These are phyloP conservation scores for Paratinospora sagittata DNA, from an alignment of 164 flowering plant species.

Conservation along the genomic window DNA sequence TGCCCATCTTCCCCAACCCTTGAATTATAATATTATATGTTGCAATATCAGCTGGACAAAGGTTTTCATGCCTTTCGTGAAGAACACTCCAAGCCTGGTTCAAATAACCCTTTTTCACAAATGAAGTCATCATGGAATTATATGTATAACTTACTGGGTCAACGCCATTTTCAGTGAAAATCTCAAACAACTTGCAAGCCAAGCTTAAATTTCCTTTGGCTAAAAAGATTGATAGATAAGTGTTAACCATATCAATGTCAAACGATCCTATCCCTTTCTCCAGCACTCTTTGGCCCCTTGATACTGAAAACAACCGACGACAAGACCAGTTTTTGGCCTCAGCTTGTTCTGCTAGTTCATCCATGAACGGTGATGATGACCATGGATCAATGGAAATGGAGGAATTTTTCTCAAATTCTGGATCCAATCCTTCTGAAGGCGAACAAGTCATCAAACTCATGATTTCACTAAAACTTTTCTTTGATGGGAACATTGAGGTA, in stretches of 20 bases:
- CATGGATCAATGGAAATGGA: constrained; percentile 34
- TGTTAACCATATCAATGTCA: too few relatives aligned
- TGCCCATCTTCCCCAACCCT: constrained; percentile 87
- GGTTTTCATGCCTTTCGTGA: constrained; percentile 64
- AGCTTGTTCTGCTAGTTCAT: constrained; percentile 46
- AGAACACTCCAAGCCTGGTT: constrained; percentile 75
- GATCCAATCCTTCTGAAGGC: constrained; percentile 16
- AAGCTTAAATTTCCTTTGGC: constrained; percentile 77
- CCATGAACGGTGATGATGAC: constrained; percentile 89
- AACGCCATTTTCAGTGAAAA: constrained; percentile 60
- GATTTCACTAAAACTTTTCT: constrained; percentile 45
- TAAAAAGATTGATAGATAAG: constrained; percentile 77
- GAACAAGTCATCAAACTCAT: constrained; percentile 29
- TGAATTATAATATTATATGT: constrained; percentile 85
- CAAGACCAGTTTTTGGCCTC: constrained; percentile 17
- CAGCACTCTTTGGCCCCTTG: constrained; percentile 49
- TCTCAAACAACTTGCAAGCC: constrained; percentile 94
- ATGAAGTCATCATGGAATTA: constrained; percentile 83
- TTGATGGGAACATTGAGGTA: constrained; percentile 59
- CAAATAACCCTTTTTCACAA: constrained; percentile 89
- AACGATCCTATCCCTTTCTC: constrained; percentile 48
- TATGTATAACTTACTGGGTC: constrained; percentile 68
- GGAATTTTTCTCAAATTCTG: constrained; percentile 15
- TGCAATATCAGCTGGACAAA: constrained; percentile 77
- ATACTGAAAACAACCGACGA: constrained; percentile 33